phyloP scores from a whole-genome alignment of 2,329 filamentous ascomycete genomes.

The Aspergillus fructus region DNA sequence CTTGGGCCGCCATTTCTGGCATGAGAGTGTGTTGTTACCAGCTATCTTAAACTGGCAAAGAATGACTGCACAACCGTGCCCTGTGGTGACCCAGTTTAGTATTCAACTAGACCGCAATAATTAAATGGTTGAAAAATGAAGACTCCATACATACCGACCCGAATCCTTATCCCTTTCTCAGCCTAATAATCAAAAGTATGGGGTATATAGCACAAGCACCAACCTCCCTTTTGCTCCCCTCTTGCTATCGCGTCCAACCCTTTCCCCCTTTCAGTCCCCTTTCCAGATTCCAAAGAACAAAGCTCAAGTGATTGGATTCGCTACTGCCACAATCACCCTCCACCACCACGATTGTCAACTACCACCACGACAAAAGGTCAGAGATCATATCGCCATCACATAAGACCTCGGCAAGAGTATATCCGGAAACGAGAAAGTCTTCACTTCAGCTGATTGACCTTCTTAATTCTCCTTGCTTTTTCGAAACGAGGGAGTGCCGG shows the following conservation, averaged over 20 bases:
- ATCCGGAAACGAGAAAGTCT: slow-evolving; percentile 4
- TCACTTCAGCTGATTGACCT: neutral
- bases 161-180: slow-evolving; percentile 20
- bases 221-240: slow-evolving; percentile 10
- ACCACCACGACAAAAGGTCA: neutral
- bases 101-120: slow-evolving; percentile 12
- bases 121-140: neutral
- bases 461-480: no score
- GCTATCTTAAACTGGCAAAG: slow-evolving; percentile 3
- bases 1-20: slow-evolving; percentile 20
- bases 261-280: neutral
- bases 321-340: neutral
- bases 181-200: slow-evolving; percentile 1
- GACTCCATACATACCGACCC: slow-evolving; percentile 12
- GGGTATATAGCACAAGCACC: slow-evolving; percentile 21
- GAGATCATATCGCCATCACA: slow-evolving; percentile 22
- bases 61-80: slow-evolving; percentile 12
- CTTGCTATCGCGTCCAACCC: neutral
- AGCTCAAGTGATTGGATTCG: no score
- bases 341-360: neutral
- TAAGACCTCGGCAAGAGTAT: slow-evolving; percentile 4
- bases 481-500: neutral
- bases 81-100: slow-evolving; percentile 19
- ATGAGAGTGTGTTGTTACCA: neutral
- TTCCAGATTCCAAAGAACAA: no score